Conservation (phyloP, 305 asterid genomes). For the Withania somnifera region DNA sequence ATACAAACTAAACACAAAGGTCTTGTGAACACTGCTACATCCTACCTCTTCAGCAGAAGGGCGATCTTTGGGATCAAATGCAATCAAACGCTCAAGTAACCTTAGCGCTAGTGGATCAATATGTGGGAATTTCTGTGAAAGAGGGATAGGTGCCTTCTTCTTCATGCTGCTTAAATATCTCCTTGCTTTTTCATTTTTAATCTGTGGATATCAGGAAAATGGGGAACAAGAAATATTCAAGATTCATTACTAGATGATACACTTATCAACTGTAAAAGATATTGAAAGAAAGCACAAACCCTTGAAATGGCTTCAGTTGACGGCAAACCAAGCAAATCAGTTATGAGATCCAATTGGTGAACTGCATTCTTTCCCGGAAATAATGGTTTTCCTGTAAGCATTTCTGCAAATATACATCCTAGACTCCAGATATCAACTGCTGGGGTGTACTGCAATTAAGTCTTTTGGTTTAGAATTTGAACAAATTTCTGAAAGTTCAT, state of each 20-base stretch:
- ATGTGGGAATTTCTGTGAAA: slow-evolving; percentile 60
- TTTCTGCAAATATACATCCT: slow-evolving; percentile 92
- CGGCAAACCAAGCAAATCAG: slow-evolving; percentile 88
- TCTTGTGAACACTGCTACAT: not conserved
- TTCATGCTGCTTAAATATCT: slow-evolving; percentile 82
- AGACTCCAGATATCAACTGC: slow-evolving; percentile 97
- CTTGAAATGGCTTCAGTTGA: slow-evolving; percentile 72
- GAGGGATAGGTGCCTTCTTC: slow-evolving; percentile 54
- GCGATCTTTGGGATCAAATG: slow-evolving; percentile 92
- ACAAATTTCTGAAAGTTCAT: not conserved
- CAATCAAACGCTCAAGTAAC: slow-evolving; percentile 64
- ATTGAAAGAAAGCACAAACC: slow-evolving; percentile 40
- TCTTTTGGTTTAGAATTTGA: not conserved
- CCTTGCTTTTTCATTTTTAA: slow-evolving; percentile 84
- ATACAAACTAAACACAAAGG: not conserved
- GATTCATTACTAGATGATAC: not conserved
- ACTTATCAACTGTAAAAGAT: slow-evolving; percentile 1
- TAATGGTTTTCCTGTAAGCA: slow-evolving; percentile 71
- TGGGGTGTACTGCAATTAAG: slow-evolving; percentile 71
- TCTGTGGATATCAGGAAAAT: slow-evolving; percentile 33
- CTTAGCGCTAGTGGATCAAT: slow-evolving; percentile 86
- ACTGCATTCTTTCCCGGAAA: slow-evolving; percentile 89
- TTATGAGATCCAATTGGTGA: slow-evolving; percentile 78
- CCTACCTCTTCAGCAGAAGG: slow-evolving; percentile 82
- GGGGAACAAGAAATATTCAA: not conserved